These are phyloP conservation scores for Fusarium sarcochroum DNA, from an alignment of 2,329 filamentous ascomycete genomes.

Conservation along the genomic window DNA sequence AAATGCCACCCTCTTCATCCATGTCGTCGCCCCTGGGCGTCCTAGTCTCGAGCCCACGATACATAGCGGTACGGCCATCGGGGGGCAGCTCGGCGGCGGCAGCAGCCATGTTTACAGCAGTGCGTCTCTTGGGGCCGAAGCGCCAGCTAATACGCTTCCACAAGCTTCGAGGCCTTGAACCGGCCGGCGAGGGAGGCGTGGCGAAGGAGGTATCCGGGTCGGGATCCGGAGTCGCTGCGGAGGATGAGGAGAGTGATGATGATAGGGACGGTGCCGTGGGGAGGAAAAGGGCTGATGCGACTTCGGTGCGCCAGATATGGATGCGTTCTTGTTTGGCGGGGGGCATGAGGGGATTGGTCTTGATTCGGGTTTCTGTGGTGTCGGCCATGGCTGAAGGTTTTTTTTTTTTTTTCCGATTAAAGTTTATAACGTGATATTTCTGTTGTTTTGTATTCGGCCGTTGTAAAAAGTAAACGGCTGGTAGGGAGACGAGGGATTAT, in stretches of 20 bases:
- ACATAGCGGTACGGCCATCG: conserved; percentile 55
- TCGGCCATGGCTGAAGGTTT: conserved; percentile 30
- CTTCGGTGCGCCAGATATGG: conserved; percentile 65
- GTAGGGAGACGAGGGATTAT: conserved; percentile 6
- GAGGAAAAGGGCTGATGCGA: conserved; percentile 54
- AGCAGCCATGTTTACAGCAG: conserved; percentile 38
- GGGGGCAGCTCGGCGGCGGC: conserved; percentile 42
- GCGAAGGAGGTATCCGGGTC: conserved; percentile 33
- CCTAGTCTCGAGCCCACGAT: conserved; percentile 47
- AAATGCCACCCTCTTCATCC: conserved; percentile 43
- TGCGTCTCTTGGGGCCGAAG: conserved; percentile 41
- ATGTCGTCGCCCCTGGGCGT: conserved; percentile 38
- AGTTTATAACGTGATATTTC: neutral
- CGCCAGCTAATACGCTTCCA: conserved; percentile 50
- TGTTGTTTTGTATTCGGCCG: neutral
- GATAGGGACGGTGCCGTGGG: conserved; percentile 50
- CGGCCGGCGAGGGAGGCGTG: conserved; percentile 33
- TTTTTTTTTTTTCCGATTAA: neutral
- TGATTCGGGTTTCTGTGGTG: conserved; percentile 16
- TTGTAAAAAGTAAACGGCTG: conserved; percentile 1
- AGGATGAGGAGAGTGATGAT: conserved; percentile 53
- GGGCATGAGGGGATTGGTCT: conserved; percentile 49
- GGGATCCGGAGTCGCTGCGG: conserved; percentile 40
- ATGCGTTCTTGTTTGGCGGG: conserved; percentile 59
- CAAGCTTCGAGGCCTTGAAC: conserved; percentile 38